Evolutionary conservation across 2,329 filamentous ascomycete species (phyloP), one percentile per base, ranked within the genome.

Genomic region (Scytalidium sp.): DNA sequence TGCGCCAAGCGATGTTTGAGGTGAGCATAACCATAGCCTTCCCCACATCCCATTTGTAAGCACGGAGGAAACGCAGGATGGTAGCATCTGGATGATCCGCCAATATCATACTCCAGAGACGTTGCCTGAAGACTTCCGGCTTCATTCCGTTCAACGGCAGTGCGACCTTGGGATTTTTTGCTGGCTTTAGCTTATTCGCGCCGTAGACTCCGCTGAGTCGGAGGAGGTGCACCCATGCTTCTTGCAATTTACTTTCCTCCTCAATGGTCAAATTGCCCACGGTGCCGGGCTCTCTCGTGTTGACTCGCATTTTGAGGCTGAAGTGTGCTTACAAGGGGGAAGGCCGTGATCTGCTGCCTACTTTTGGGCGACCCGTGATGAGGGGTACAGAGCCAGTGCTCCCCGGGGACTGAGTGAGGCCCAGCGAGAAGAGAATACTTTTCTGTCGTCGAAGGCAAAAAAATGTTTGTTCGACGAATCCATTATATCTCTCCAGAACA

Each of bases 21-120:
- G 69, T 62, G 39, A 73, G 59, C 66, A 73, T 73, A 17, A 64
- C 60, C 17, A 71, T 60, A 0, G 69, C 68, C 43, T 68, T 68
- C 1, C 62, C 56, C 3, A 73, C 63, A 51, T 74, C 62, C 64
- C 71, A 72, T 53, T 71, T 69, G 45, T 68, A 66, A 9, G 68
- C 68, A 25, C 70, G 61, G 19, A 70, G 64, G 50, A 72, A 73
- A 3, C 71, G 70, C n/a, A 74, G 60, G 0, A 67, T 56, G 1
- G 67, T 50, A 0, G 67, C 64, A 46, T 73, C 70, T 0, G 71
- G 70, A 45, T 73, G 60, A 25, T 73, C 63, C 47, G 58, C 55
- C 43, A 59, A 62, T 41, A 61, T 50, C 9, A 58, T 41, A 22
- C 52, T 61, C 66, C 40, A 61, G 46, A 59, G 56, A 58, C 43